Evolutionary conservation across 2,329 filamentous ascomycete species (phyloP).

Genomic region (Trichoderma sp.): DNA sequence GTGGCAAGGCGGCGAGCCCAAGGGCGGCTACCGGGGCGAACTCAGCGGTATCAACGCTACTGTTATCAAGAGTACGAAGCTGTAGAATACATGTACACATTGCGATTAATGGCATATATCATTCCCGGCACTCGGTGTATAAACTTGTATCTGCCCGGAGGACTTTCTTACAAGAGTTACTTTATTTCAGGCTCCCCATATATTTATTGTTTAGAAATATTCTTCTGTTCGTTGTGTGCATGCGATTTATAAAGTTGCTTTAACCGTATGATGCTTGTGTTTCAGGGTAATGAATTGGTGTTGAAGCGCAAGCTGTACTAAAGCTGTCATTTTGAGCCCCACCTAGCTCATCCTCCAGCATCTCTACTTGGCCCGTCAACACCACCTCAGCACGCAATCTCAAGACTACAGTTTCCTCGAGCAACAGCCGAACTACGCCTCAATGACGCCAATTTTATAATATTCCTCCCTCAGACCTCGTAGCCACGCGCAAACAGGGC

Average conservation of each 20-base stretch:
- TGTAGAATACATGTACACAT: constrained; percentile 58
- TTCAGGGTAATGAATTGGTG: not conserved
- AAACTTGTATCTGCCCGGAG: not conserved
- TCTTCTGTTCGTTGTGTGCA: not conserved
- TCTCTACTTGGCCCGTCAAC: constrained; percentile 2
- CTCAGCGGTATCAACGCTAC: constrained; percentile 93
- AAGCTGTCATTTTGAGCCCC: constrained; percentile 22
- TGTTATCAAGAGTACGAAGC: constrained; percentile 89
- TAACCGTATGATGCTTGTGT: not conserved
- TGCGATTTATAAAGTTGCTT: not conserved
- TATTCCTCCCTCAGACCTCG: not conserved
- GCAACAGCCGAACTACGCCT: not conserved
- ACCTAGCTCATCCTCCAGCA: not conserved
- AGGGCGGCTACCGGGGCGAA: constrained; percentile 88
- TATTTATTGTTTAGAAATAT: not conserved
- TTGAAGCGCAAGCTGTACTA: not conserved
- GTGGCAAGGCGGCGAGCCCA: constrained; percentile 83
- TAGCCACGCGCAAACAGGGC: constrained; percentile 18
- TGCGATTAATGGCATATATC: constrained; percentile 6
- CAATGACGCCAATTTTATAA: constrained; percentile 23
- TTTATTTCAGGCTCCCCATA: not conserved
- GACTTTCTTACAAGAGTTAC: too few species aligned
- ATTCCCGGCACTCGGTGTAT: not conserved
- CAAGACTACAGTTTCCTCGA: not conserved
- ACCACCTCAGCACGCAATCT: not conserved